Evolutionary conservation across 2,329 filamentous ascomycete species (phyloP).

Genomic region (Boeremia lycopersici): DNA sequence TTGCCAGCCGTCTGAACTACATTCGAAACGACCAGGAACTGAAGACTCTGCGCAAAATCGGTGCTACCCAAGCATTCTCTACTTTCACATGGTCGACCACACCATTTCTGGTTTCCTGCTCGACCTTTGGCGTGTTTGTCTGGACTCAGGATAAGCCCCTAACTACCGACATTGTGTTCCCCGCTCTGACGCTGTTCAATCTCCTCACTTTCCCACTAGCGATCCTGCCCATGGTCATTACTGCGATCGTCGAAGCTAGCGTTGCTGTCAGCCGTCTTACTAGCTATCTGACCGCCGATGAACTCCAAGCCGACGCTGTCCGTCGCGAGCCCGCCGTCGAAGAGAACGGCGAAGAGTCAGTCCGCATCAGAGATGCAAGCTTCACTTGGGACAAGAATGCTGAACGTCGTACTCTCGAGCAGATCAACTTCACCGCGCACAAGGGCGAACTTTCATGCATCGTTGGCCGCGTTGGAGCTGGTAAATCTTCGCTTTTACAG

Average conservation of each 20-base stretch:
- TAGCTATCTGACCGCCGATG: constrained; percentile 83
- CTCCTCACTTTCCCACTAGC: constrained; percentile 92
- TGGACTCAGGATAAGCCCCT: constrained; percentile 79
- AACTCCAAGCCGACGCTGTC: constrained; percentile 86
- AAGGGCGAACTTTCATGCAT: constrained; percentile 94
- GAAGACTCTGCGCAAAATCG: constrained; percentile 94
- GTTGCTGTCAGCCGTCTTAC: constrained; percentile 89
- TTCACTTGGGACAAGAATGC: constrained; percentile 96
- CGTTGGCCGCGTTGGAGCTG: constrained; percentile 90
- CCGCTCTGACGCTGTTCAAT: constrained; percentile 91
- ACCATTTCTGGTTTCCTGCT: constrained; percentile 96
- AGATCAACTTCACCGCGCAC: constrained; percentile 85
- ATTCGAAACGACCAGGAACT: constrained; percentile 95
- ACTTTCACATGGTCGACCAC: constrained; percentile 99
- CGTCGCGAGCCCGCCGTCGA: constrained; percentile 70
- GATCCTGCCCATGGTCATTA: constrained; percentile 96
- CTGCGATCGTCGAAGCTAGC: constrained; percentile 91
- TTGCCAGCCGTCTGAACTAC: constrained; percentile 96
- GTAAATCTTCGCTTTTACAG: constrained; percentile 92
- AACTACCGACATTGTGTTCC: constrained; percentile 95
- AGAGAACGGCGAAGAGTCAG: constrained; percentile 81
- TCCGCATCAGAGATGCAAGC: constrained; percentile 80
- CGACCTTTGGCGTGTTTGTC: constrained; percentile 93
- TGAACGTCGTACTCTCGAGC: constrained; percentile 68
- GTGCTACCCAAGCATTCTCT: constrained; percentile 88